Base-by-base conservation (phyloP, 345 rosid genomes). In the Bruguiera parviflora region DNA sequence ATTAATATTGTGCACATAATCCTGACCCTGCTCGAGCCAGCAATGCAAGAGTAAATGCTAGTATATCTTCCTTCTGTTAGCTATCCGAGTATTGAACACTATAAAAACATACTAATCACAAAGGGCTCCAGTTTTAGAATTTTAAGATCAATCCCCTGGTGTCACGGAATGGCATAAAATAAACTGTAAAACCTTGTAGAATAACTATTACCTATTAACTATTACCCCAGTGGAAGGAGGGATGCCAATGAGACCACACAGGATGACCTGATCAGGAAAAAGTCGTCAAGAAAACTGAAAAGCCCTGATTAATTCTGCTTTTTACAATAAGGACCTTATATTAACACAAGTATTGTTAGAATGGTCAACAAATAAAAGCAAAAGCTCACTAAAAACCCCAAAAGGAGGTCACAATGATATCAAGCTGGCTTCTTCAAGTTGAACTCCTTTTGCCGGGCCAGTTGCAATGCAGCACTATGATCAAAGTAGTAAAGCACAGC, bases 201-300 rank as follows among this genome's bases (percentile, higher is more conserved):
- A 58, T 27, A 60, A 67, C 24, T 16, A 57, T 72, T 77, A 92
- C 97, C n/a, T n/a, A n/a, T n/a, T n/a, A n/a, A n/a, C n/a, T n/a
- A 94, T 91, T 63, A 94, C 98, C 63, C 98, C 98, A 74, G 91
- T 94, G 46, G 98, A 85, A 57, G 98, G 97, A 29, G 98, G 98
- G 64, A 94, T 88, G 75, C 97, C 97, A 66, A 91, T 80, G 53
- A 94, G 91, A 66, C 98, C 98, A 32, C 97, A 89, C 62, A 91
- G 49, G 59, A 91, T 82, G 52, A 88, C 88, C 98, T 94, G 79
- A 8, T 49, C 53, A 73, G 52, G 32, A 22, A 59, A 68, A 74
- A 15, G 33, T 24, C 64, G 53, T 52, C 28, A 21, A 13, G 24
- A 61, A 28, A 47, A 19, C 6, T 29, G 53, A 47, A 43, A 53